A percentile compares a stretch with the other conserved stretches of the same genome.
Conservation (phyloP, 768 basidiomycete species). For the Leucocoprinus birnbaumii region DNA sequence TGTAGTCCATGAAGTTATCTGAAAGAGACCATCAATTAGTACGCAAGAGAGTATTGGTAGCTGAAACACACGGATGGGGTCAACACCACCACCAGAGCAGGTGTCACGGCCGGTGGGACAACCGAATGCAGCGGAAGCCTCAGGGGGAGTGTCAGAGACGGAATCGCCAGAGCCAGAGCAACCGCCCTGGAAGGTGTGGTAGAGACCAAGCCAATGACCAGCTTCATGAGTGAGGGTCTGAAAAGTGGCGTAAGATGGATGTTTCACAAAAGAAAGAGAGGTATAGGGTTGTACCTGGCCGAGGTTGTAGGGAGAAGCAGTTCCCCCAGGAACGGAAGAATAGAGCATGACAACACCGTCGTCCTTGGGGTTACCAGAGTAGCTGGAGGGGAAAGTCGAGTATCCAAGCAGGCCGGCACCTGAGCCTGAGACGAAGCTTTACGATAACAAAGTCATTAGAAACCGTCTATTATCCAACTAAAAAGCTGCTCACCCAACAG, state of each 20-base stretch:
- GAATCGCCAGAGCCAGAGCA: constrained; percentile 37
- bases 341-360: constrained; percentile 47
- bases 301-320: constrained; percentile 37
- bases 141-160: constrained; percentile 46
- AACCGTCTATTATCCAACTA: background rate
- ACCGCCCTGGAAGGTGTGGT: constrained; percentile 57
- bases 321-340: constrained; percentile 42
- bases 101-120: constrained; percentile 37
- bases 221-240: constrained; percentile 53
- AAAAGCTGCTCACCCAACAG: constrained; percentile 37
- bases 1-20: constrained; percentile 58
- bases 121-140: constrained; percentile 38
- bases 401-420: constrained; percentile 49
- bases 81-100: constrained; percentile 37
- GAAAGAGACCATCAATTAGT: too few species aligned
- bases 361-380: constrained; percentile 35
- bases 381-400: constrained; percentile 48
- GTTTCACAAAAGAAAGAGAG: background rate
- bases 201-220: constrained; percentile 61
- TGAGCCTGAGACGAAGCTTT: constrained; percentile 34
- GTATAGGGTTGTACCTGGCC: constrained; percentile 25
- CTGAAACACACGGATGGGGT: constrained; percentile 37
- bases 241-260: constrained; percentile 10
- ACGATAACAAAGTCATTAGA: background rate
- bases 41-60: too few species aligned